These are phyloP conservation scores for Backusella parvicylindrica DNA, from an alignment of 192 early-diverging fungal genomes.

Conservation along the genomic window DNA sequence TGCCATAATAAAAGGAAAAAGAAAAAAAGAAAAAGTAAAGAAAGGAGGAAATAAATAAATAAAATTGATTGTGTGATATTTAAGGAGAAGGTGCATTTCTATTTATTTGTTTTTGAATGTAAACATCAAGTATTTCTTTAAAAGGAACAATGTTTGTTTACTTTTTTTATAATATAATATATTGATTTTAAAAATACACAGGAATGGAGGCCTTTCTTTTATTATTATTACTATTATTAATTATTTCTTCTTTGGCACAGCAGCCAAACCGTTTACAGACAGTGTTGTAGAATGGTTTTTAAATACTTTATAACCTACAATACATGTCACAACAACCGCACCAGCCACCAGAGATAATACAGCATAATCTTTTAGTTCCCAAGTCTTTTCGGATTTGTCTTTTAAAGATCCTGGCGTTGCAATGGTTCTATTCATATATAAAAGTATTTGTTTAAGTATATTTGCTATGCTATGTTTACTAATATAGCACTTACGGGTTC, in stretches of 20 bases:
- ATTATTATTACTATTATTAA: constrained; percentile 3
- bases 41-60: neutral
- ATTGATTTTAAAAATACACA: neutral
- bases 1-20: neutral
- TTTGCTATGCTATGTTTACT: too few species aligned
- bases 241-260: constrained; percentile 15
- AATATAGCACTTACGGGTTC: constrained; percentile 60
- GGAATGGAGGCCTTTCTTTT: neutral
- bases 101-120: too few species aligned
- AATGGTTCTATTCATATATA: constrained; percentile 13
- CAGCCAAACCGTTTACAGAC: neutral
- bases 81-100: neutral
- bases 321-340: constrained; percentile 24
- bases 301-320: constrained; percentile 33
- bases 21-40: neutral
- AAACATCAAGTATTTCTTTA: too few species aligned
- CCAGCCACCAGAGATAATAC: constrained; percentile 25
- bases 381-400: constrained; percentile 24
- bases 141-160: neutral
- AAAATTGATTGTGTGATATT: neutral
- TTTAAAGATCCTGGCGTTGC: constrained; percentile 32
- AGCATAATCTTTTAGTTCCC: constrained; percentile 24
- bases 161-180: too few species aligned
- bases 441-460: neutral
- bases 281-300: constrained; percentile 23